A percentile compares a stretch with the other conserved stretches of the same genome.
Conservation (phyloP, 805 yeast genomes). For the Saccharomycopsis babjevae region DNA sequence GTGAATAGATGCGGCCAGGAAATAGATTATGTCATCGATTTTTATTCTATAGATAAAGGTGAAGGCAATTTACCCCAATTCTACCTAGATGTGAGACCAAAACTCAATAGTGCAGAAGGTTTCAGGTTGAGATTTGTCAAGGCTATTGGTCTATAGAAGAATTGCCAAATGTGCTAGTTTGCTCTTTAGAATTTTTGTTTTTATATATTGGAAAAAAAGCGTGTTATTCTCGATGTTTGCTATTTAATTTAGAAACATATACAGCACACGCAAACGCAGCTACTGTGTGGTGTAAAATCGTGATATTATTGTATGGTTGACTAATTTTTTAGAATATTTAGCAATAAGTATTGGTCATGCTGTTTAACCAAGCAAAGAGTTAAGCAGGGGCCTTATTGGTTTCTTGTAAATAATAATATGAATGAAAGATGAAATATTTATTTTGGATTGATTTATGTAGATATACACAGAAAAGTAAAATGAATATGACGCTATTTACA, state of each 20-base stretch:
- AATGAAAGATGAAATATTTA: neutral
- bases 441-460: neutral
- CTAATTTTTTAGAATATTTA: neutral
- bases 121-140: slow-evolving; percentile 52
- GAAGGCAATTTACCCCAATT: slow-evolving; percentile 48
- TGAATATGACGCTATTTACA: neutral
- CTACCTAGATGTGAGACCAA: slow-evolving; percentile 86
- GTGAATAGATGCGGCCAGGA: slow-evolving; percentile 74
- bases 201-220: too few relatives aligned
- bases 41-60: slow-evolving; percentile 47
- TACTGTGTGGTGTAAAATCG: too few relatives aligned
- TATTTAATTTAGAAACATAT: too few relatives aligned
- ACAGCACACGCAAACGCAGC: too few relatives aligned
- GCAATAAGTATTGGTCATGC: neutral
- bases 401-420: neutral
- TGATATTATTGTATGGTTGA: too few relatives aligned
- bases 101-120: slow-evolving; percentile 75
- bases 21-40: slow-evolving; percentile 88
- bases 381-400: neutral
- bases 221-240: too few relatives aligned
- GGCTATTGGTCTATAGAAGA: slow-evolving; percentile 43
- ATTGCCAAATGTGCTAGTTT: neutral
- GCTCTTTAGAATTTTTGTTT: too few relatives aligned
- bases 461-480: neutral
- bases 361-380: neutral